Evolutionary conservation across 176 grass and related monocot genomes (phyloP), one percentile per base, ranked within the genome.

Genomic region (Oryza officinalis): DNA sequence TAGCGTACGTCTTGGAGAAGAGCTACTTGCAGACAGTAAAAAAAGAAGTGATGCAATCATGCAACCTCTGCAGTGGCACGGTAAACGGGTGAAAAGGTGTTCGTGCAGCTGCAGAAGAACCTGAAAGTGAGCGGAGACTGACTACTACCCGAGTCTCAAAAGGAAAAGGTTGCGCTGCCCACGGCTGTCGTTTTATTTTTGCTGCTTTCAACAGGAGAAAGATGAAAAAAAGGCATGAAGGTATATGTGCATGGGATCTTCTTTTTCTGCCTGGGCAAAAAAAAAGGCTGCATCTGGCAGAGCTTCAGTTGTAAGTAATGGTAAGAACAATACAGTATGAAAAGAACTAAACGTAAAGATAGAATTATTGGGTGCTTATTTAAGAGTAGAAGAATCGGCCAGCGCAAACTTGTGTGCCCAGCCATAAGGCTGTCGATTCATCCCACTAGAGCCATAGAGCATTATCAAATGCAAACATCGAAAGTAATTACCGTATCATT

Each of bases 341-440:
- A 90, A 86, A 54, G 72, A 77, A 57, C 44, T 18, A 57, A 2
- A 14, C 88, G 88, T 90, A 90, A 90, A 90, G 83, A 73, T 1
- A 67, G 83, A 82, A 90, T 82, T 82, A 86, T 82, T 90, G 74
- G 83, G 77, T 60, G 78, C 78, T 90, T 77, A 22, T 30, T 78
- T 67, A 86, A 82, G 18, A 78, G 88, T 90, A 90, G 14, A 86
- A 82, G 83, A 68, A 82, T 78, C 32, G 27, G 78, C 83, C 77
- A 83, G 59, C 63, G 33, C 75, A 46, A 8, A 2, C 26, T 22
- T 79, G 71, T 9, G 27, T 28, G 8, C 18, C 65, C 31, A 43
- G 33, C 13, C 20, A 61, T 22, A 10, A 44, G 64, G 45, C 11
- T 84, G 70, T 22, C 46, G 26, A 27, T 47, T 59, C 46, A 32